A percentile compares a stretch with the other conserved stretches of the same genome.
Conservation (phyloP, 352 stramenopile species). For the Pythium rhizo-oryzae region DNA sequence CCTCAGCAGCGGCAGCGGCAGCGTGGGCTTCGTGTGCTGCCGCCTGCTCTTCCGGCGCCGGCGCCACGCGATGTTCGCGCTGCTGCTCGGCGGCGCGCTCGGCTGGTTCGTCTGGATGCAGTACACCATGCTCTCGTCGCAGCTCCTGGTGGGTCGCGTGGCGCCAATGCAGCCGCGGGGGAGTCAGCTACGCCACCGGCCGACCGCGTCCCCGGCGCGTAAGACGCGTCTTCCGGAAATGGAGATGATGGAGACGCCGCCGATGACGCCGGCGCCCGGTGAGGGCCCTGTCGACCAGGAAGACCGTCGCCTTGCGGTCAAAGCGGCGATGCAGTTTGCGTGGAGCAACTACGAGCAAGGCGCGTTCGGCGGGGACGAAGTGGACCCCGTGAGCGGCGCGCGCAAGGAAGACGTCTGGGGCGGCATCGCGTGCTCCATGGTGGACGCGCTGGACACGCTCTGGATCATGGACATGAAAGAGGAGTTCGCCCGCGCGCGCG, state of each 20-base stretch:
- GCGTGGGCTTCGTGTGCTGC: slow-evolving; percentile 2
- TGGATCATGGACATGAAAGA: slow-evolving; percentile 96
- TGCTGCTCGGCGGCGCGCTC: slow-evolving; percentile 11
- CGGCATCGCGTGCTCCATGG: slow-evolving; percentile 89
- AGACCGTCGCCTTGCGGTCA: slow-evolving; percentile 44
- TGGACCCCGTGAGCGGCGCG: slow-evolving; percentile 77
- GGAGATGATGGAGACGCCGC: slow-evolving; percentile 2
- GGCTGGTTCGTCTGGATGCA: slow-evolving; percentile 55
- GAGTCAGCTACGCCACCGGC: neutral
- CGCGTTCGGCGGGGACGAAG: slow-evolving; percentile 96
- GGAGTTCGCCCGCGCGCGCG: slow-evolving; percentile 89
- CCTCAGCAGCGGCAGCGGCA: neutral
- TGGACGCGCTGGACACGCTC: slow-evolving; percentile 97
- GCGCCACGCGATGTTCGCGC: neutral
- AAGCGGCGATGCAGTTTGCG: slow-evolving; percentile 72
- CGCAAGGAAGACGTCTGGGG: slow-evolving; percentile 88
- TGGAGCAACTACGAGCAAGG: slow-evolving; percentile 92
- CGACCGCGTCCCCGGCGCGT: neutral
- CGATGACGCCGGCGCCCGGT: neutral
- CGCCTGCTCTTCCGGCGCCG: slow-evolving; percentile 13
- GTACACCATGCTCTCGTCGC: slow-evolving; percentile 53
- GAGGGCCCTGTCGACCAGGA: slow-evolving; percentile 31
- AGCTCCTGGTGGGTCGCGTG: slow-evolving; percentile 21
- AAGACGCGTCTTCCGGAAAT: neutral
- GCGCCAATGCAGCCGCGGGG: neutral